phyloP scores from a whole-genome alignment of 176 grass and related monocot species.

The Oryza australiensis region DNA sequence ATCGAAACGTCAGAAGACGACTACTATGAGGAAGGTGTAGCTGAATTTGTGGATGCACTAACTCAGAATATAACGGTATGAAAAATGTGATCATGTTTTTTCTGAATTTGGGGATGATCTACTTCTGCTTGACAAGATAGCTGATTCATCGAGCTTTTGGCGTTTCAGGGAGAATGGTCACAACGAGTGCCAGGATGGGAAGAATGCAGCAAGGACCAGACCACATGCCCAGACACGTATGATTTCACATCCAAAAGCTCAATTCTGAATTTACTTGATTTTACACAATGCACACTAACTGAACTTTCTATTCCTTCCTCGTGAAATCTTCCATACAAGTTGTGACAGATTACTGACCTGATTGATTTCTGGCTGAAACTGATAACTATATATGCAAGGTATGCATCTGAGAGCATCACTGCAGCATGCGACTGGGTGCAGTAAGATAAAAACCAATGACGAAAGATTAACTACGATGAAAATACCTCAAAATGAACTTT shows the following conservation, averaged over 20 bases:
- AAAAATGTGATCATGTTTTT: neutral
- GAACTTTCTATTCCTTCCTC: neutral
- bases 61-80: slow-evolving; percentile 38
- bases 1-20: slow-evolving; percentile 35
- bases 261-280: neutral
- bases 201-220: slow-evolving; percentile 42
- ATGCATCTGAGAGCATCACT: slow-evolving; percentile 58
- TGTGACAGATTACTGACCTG: too few relatives aligned
- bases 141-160: neutral
- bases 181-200: slow-evolving; percentile 56
- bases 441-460: too few relatives aligned
- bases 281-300: neutral
- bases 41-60: slow-evolving; percentile 25
- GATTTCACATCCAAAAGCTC: neutral
- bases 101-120: neutral
- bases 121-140: neutral
- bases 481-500: too few relatives aligned
- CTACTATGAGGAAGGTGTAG: neutral
- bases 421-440: slow-evolving; percentile 72
- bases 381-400: slow-evolving; percentile 22
- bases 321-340: neutral
- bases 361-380: neutral
- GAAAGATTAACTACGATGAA: too few relatives aligned
- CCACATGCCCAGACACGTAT: slow-evolving; percentile 63
- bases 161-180: slow-evolving; percentile 56